Evolutionary conservation across 345 rosid species (phyloP).

Genomic region (Noccaea bulbosa): DNA sequence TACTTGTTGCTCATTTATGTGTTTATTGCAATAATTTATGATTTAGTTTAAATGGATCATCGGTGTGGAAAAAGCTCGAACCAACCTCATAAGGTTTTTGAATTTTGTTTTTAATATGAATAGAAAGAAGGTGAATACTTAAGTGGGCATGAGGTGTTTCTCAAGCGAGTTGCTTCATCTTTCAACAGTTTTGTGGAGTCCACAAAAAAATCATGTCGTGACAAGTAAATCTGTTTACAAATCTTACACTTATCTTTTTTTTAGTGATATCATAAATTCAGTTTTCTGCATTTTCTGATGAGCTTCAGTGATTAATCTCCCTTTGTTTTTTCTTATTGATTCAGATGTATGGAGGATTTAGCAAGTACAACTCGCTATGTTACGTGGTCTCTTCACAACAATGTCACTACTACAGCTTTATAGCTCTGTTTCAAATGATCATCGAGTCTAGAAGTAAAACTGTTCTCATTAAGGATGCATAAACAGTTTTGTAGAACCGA

Average conservation of each 20-base stretch:
- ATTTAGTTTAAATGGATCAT: conserved; percentile 42
- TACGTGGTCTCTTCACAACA: conserved; percentile 95
- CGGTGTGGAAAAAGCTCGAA: conserved; percentile 72
- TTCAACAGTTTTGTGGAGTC: conserved; percentile 87
- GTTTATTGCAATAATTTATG: no score
- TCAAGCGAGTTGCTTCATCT: conserved; percentile 84
- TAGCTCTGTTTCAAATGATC: conserved; percentile 1
- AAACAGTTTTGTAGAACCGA: conserved; percentile 58
- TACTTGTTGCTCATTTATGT: no score
- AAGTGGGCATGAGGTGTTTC: conserved; percentile 89
- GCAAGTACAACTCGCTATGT: conserved; percentile 89
- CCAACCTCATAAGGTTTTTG: neutral
- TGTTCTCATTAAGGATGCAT: neutral
- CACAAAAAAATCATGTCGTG: conserved; percentile 79
- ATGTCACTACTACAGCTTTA: conserved; percentile 51
- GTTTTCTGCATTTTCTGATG: neutral
- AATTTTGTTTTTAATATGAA: conserved; percentile 27
- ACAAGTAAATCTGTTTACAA: conserved; percentile 58
- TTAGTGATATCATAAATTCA: conserved; percentile 1
- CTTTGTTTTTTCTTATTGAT: conserved; percentile 35
- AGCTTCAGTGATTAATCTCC: neutral
- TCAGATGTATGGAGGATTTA: conserved; percentile 93
- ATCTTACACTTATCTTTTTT: conserved; percentile 16
- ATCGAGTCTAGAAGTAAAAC: neutral
- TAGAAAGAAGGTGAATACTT: conserved; percentile 95